Evolutionary conservation across 345 rosid genomes (phyloP), one percentile per base, ranked within the genome.

Genomic region (Fremontodendron californicum): DNA sequence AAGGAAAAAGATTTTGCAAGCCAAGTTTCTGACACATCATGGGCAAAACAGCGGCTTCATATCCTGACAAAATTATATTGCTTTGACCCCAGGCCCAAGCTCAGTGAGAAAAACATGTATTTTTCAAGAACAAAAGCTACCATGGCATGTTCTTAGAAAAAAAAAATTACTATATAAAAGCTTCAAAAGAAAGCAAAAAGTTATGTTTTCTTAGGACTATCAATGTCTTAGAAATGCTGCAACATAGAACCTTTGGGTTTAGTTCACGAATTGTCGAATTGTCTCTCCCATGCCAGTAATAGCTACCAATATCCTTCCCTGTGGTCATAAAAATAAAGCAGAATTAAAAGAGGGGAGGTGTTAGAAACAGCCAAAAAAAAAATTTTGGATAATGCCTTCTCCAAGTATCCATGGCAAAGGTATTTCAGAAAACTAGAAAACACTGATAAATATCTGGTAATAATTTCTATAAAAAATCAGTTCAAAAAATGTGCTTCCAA

Each of bases 261-360:
- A 93, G 87, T 72, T 96, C 89, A 71, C 78, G 89, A 57, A 40
- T 81, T 79, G 94, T 85, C 48, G 69, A 54, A 72, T 64, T 82
- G 80, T 96, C 94, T 86, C 99, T 91, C 76, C 98, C 99, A 83
- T 92, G 98, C 98, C 98, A 93, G 79, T 72, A 96, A 74, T 91
- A 93, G 88, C 90, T 87, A 76, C 91, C 81, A 61, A 48, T 81
- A 75, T 89, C 90, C 82, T 91, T 93, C 39, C 98, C 99, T 96
- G 85, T 61, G 54, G 64, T 82, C 54, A 67, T 8, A 62, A 63
- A 40, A n/a, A 31, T 12, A 42, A 66, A 64, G 39, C 5, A 48
- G 60, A 83, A 71, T 81, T 65, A 11, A 71, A 57, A 71, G 2
- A 15, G 29, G 70, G 66, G 29, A 1, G 39, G 69, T 23, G 40